phyloP scores from a whole-genome alignment of 73 alveolate genomes.

The Paramecium primaurelia region DNA sequence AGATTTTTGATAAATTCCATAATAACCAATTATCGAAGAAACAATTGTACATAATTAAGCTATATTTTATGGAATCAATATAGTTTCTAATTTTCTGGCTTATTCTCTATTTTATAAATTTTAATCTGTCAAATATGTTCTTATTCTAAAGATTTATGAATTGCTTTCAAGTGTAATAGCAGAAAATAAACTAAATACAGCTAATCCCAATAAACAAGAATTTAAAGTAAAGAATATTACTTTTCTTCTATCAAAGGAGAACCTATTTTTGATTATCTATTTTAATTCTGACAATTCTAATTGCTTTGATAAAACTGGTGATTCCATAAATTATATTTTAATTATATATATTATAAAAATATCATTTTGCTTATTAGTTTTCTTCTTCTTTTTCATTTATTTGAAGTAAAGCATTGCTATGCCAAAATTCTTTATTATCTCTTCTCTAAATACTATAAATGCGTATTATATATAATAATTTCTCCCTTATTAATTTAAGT shows the following conservation, averaged over 20 bases:
- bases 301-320: slow-evolving; percentile 3
- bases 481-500: slow-evolving; percentile 8
- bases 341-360: not conserved
- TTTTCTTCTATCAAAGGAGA: slow-evolving; percentile 47
- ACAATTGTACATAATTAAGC: slow-evolving; percentile 40
- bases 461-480: not conserved
- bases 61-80: slow-evolving; percentile 30
- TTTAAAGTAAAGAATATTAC: slow-evolving; percentile 25
- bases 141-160: slow-evolving; percentile 30
- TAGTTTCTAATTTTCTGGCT: slow-evolving; percentile 16
- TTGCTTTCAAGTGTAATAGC: slow-evolving; percentile 45
- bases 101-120: not conserved
- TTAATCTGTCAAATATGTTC: slow-evolving; percentile 23
- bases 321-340: not conserved
- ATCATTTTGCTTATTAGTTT: not conserved
- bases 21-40: slow-evolving; percentile 29
- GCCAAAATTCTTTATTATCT: not conserved
- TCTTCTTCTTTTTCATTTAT: not conserved
- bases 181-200: slow-evolving; percentile 26
- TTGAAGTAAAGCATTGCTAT: not conserved
- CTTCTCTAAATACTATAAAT: not conserved
- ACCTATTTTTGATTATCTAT: slow-evolving; percentile 1
- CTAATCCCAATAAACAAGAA: slow-evolving; percentile 43
- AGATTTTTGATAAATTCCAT: slow-evolving; percentile 38
- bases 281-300: slow-evolving; percentile 31